Evolutionary conservation across 495 filamentous ascomycete genomes (phyloP).

Genomic region (Aspergillus coremiiformis): DNA sequence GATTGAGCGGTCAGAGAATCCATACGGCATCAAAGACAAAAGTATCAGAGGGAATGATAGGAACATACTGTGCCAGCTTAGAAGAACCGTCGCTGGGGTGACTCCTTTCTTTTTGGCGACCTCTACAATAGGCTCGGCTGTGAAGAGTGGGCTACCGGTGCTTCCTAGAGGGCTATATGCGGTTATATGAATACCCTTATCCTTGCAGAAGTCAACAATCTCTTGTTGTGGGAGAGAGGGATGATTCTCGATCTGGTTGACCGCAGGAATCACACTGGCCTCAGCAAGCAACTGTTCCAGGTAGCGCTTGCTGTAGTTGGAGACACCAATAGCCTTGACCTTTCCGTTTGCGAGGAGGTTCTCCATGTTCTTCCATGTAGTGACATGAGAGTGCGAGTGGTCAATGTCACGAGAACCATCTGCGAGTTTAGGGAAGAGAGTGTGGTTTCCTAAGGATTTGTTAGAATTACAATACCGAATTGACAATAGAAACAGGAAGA

Average conservation of each 20-base stretch:
- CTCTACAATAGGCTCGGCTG: slow-evolving; percentile 57
- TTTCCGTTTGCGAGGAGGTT: slow-evolving; percentile 60
- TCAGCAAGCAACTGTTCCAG: slow-evolving; percentile 65
- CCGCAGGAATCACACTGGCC: slow-evolving; percentile 63
- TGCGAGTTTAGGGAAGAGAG: slow-evolving; percentile 62
- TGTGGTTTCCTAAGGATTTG: slow-evolving; percentile 54
- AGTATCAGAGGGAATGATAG: background rate
- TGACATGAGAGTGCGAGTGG: slow-evolving; percentile 54
- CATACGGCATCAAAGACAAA: background rate
- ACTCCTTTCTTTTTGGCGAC: slow-evolving; percentile 64
- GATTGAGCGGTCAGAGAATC: background rate
- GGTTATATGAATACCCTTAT: slow-evolving; percentile 67
- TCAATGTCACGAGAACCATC: slow-evolving; percentile 66
- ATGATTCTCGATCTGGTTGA: slow-evolving; percentile 91
- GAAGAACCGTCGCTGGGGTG: slow-evolving; percentile 52
- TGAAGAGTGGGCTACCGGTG: slow-evolving; percentile 66
- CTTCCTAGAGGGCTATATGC: slow-evolving; percentile 73
- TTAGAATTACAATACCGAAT: background rate
- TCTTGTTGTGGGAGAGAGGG: slow-evolving; percentile 72
- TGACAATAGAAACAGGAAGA: background rate
- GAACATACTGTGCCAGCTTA: slow-evolving; percentile 67
- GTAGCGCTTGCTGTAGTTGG: slow-evolving; percentile 69
- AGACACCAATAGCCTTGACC: slow-evolving; percentile 70
- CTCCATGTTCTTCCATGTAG: slow-evolving; percentile 79
- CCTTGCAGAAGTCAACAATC: slow-evolving; percentile 66